These are phyloP conservation scores for Voacanga thouarsii DNA, from an alignment of 257 asterid genomes.

Conservation along the genomic window DNA sequence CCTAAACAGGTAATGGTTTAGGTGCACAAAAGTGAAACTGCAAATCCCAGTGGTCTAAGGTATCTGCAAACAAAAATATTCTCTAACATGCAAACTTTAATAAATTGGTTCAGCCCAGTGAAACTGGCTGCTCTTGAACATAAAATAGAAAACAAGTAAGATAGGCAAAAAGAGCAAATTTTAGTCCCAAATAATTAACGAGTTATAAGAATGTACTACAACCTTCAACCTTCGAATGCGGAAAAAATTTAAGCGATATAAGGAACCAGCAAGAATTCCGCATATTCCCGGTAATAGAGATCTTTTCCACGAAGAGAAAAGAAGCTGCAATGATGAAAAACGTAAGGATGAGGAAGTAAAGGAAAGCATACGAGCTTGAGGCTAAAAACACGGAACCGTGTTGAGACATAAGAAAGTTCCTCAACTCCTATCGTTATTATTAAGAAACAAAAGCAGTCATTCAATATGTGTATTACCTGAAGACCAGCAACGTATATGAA, in stretches of 20 bases:
- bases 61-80: no score
- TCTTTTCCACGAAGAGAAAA: slow-evolving; percentile 95
- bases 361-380: slow-evolving; percentile 2
- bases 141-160: neutral
- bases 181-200: neutral
- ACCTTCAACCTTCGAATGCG: slow-evolving; percentile 83
- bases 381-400: no score
- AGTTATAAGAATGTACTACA: slow-evolving; percentile 1
- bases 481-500: slow-evolving; percentile 96
- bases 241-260: slow-evolving; percentile 73
- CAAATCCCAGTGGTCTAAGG: neutral
- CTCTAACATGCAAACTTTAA: no score
- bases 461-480: slow-evolving; percentile 49
- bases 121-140: neutral
- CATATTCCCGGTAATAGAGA: slow-evolving; percentile 93
- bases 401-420: neutral
- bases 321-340: slow-evolving; percentile 56
- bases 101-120: neutral
- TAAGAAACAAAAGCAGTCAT: slow-evolving; percentile 2
- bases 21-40: neutral
- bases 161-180: neutral
- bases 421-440: neutral
- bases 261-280: slow-evolving; percentile 92
- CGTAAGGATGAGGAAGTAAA: slow-evolving; percentile 14
- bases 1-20: neutral